Percentiles rank a stretch among this genome's conserved stretches.
Evolutionary conservation across 192 early-diverging fungal genomes (phyloP).

Genomic region (Chytriomyces hyalinus): DNA sequence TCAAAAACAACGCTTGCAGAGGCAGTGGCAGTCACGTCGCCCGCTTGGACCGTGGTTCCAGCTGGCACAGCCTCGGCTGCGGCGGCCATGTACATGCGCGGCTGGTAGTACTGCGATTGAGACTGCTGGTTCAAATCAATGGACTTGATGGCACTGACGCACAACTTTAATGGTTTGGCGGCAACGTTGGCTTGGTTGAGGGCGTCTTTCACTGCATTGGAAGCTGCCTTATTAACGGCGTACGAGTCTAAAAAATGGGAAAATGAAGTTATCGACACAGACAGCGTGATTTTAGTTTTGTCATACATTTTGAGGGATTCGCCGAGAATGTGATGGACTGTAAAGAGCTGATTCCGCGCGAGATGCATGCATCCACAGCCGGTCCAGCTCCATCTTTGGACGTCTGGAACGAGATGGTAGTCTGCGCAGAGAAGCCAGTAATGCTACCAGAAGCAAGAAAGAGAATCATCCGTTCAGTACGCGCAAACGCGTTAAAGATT

Average conservation of each 20-base stretch:
- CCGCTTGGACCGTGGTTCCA: not conserved
- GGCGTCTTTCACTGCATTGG: not conserved
- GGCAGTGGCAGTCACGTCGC: not conserved
- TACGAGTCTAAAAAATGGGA: not conserved
- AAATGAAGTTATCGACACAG: too few species aligned
- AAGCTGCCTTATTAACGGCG: not conserved
- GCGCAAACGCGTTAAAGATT: not conserved
- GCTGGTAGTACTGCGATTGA: not conserved
- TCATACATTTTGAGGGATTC: not conserved
- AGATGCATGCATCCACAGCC: not conserved
- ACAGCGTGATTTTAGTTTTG: too few species aligned
- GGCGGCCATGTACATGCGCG: not conserved
- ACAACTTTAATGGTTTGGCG: not conserved
- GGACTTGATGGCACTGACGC: not conserved
- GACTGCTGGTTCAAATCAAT: not conserved
- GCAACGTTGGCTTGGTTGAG: not conserved
- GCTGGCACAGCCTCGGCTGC: not conserved
- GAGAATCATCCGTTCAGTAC: not conserved
- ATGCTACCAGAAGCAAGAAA: not conserved
- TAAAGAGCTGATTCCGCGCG: not conserved
- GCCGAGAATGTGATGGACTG: not conserved
- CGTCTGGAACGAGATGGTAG: not conserved
- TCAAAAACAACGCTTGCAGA: not conserved
- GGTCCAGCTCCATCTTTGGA: not conserved
- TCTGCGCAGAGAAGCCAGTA: not conserved